A percentile compares a stretch with the other conserved stretches of the same genome.
Conservation (phyloP, 108 stramenopile genomes). For the Cyclotella kingstonii region DNA sequence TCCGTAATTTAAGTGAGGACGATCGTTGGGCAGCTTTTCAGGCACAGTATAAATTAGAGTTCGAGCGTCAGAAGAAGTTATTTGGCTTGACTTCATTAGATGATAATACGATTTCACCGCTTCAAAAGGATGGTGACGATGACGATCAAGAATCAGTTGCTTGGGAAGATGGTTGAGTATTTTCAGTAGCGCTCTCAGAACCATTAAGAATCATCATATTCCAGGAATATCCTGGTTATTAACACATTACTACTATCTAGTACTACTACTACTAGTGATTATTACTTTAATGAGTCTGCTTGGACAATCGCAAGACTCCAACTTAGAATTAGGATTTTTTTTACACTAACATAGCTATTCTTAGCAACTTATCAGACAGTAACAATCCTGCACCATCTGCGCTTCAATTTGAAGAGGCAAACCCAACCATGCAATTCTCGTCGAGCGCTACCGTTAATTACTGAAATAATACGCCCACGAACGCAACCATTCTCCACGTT, state of each 20-base stretch:
- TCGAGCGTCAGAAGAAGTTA: conserved; percentile 55
- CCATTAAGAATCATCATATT: no score
- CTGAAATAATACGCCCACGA: neutral
- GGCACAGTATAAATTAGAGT: conserved; percentile 73
- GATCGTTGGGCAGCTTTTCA: conserved; percentile 67
- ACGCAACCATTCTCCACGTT: conserved; percentile 1
- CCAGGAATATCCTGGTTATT: no score
- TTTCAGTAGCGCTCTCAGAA: no score
- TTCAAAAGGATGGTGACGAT: conserved; percentile 13
- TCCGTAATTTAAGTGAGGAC: conserved; percentile 59
- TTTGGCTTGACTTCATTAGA: conserved; percentile 28
- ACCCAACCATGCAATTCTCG: conserved; percentile 2
- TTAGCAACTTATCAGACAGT: neutral
- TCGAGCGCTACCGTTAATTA: neutral
- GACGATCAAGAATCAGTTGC: conserved; percentile 26
- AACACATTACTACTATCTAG: no score
- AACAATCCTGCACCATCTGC: conserved; percentile 6
- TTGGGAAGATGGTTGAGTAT: conserved; percentile 46
- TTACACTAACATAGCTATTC: no score
- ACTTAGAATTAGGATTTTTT: no score
- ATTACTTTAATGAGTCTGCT: no score
- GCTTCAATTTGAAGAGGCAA: neutral
- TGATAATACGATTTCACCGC: conserved; percentile 1
- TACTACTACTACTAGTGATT: no score
- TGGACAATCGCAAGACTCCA: no score